A percentile compares a stretch with the other conserved stretches of the same genome.
Conservation (phyloP, 1,284 basidiomycete species). For the Wolfiporia cocos region DNA sequence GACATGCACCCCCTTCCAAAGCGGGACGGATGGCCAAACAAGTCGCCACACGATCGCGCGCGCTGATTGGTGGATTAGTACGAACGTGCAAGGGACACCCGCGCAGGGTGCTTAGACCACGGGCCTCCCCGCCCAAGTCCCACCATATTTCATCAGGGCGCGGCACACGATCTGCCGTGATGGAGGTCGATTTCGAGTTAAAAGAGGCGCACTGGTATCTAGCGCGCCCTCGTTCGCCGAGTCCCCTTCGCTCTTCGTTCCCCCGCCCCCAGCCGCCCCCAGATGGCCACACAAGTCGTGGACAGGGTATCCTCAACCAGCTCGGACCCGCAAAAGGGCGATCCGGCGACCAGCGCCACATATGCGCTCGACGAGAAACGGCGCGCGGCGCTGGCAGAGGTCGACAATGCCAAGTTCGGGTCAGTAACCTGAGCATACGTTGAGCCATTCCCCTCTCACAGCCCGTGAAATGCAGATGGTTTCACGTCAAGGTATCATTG, state of each 20-base stretch:
- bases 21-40: conserved; percentile 1
- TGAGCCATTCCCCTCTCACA: neutral
- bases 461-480: conserved; percentile 22
- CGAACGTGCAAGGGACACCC: conserved; percentile 23
- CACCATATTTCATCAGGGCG: conserved; percentile 13
- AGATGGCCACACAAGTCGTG: conserved; percentile 9
- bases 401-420: conserved; percentile 50
- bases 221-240: conserved; percentile 1
- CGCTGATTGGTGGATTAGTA: conserved; percentile 17
- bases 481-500: conserved; percentile 64
- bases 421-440: conserved; percentile 20
- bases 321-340: conserved; percentile 11
- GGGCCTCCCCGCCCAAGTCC: conserved; percentile 9
- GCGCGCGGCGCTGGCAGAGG: conserved; percentile 46
- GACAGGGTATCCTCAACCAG: conserved; percentile 18
- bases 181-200: neutral
- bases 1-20: neutral
- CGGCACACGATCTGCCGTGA: conserved; percentile 12
- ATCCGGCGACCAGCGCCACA: neutral
- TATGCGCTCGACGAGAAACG: conserved; percentile 24
- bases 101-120: too few relatives aligned
- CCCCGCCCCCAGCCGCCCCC: neutral
- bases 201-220: conserved; percentile 4
- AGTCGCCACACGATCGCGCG: neutral
- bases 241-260: conserved; percentile 1